Evolutionary conservation across 1,139 yeast species (phyloP).

Genomic region (Pneumocystis carinii): DNA sequence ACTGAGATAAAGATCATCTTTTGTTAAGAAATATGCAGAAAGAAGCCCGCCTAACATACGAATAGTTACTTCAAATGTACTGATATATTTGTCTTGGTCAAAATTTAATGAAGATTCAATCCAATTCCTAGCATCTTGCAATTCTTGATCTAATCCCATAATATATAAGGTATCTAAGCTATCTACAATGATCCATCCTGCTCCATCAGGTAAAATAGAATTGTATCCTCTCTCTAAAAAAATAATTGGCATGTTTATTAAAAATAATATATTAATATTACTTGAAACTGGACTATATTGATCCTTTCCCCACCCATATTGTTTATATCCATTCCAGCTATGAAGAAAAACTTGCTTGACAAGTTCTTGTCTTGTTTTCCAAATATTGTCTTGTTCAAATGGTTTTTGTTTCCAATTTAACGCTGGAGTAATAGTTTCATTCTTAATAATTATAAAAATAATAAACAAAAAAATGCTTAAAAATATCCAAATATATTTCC

Average conservation of each 20-base stretch:
- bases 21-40: conserved; percentile 61
- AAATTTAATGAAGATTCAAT: conserved; percentile 43
- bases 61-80: conserved; percentile 83
- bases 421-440: conserved; percentile 2
- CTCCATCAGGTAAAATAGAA: conserved; percentile 48
- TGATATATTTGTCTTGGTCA: conserved; percentile 59
- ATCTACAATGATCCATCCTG: conserved; percentile 94
- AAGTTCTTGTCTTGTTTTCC: conserved; percentile 37
- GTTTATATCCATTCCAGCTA: conserved; percentile 66
- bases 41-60: conserved; percentile 86
- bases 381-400: conserved; percentile 14
- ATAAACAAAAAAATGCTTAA: conserved; percentile 2
- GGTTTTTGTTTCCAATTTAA: neutral
- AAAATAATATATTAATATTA: neutral
- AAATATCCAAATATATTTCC: conserved; percentile 3
- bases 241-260: neutral
- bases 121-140: conserved; percentile 58
- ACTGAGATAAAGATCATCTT: conserved; percentile 56
- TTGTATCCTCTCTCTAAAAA: conserved; percentile 40
- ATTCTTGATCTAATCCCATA: conserved; percentile 61
- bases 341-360: conserved; percentile 53
- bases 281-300: conserved; percentile 43
- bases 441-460: neutral
- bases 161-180: conserved; percentile 68
- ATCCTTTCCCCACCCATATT: conserved; percentile 74